Conservation (phyloP, 495 filamentous ascomycete species). For the Penicillium chermesinum region DNA sequence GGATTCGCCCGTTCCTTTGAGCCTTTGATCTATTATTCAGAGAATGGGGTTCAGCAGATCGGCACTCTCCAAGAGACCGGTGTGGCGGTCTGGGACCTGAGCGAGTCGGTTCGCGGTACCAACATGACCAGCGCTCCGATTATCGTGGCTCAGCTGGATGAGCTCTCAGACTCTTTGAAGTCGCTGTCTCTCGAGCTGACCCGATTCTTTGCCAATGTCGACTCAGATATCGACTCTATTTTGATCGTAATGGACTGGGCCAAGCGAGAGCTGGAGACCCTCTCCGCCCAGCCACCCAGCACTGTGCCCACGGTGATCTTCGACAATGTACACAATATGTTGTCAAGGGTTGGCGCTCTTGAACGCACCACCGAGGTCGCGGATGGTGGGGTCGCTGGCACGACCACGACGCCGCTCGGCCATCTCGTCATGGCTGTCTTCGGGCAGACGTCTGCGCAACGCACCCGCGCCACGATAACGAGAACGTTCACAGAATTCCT, state of each 20-base stretch:
- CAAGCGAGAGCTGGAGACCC: conserved; percentile 64
- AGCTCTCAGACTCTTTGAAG: conserved; percentile 75
- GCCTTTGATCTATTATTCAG: conserved; percentile 85
- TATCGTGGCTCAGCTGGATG: conserved; percentile 79
- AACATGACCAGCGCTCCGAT: conserved; percentile 84
- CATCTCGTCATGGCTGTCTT: conserved; percentile 62
- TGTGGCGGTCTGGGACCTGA: conserved; percentile 87
- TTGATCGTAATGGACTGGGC: conserved; percentile 95
- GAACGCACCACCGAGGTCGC: conserved; percentile 37
- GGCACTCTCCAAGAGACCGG: conserved; percentile 82
- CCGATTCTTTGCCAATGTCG: conserved; percentile 84
- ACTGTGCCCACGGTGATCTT: conserved; percentile 60
- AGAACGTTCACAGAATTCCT: conserved; percentile 85
- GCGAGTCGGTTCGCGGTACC: conserved; percentile 78
- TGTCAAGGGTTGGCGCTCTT: conserved; percentile 64
- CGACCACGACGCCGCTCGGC: conserved; percentile 55
- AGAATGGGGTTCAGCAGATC: conserved; percentile 79
- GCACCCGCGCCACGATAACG: conserved; percentile 72
- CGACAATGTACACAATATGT: conserved; percentile 72
- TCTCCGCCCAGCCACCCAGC: conserved; percentile 49
- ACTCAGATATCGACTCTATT: conserved; percentile 87
- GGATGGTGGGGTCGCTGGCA: conserved; percentile 39
- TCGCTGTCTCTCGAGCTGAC: conserved; percentile 75
- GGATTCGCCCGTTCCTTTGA: conserved; percentile 84
- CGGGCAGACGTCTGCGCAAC: conserved; percentile 71